Base-by-base conservation (phyloP, 306 rosid species). In the Comarum palustre region DNA sequence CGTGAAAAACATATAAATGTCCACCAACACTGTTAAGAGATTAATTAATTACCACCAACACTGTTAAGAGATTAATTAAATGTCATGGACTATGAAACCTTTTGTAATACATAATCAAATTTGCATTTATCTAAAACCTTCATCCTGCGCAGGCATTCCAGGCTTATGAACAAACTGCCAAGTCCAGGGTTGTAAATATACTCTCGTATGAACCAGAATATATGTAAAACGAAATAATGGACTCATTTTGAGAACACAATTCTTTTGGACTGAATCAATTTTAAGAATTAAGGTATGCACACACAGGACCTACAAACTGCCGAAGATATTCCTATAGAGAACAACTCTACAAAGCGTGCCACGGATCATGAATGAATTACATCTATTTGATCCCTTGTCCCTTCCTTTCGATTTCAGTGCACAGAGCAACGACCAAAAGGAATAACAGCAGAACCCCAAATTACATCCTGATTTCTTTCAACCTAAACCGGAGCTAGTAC, bases 401-500 rank as follows among this genome's bases (percentile, higher is more conserved):
- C 72, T 83, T 66, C 68, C 73, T 80, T 80, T 47, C 31, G 59
- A 47, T 69, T 39, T 39, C 84, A 77, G 73, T 76, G 82, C 83
- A 74, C 81, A 90, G 73, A 63, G 63, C 79, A 78, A 84, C 72
- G 82, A 73, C 84, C 82, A 68, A 77, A 72, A 74, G 84, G 54
- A 83, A 66, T 55, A 82, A 79, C 74, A 69, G 63, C 5, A n/a
- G 27, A 68, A 72, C 54, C 10, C 52, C 25, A 78, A 65, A 16
- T 32, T 65, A 51, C 61, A 45, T 47, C 51, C 13, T 69, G 78
- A 75, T 80, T 71, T 68, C 82, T 79, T 71, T 86, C 86, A 95
- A 71, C 99, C 93, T 80, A 95, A 82, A 64, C 99, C 89, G 63
- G 99, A 88, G 91, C 85, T 88, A 69, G 96, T 87, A 74, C 97